Evolutionary conservation across 106 monocot genomes (phyloP).

Genomic region (Dactylorhiza incarnata): DNA sequence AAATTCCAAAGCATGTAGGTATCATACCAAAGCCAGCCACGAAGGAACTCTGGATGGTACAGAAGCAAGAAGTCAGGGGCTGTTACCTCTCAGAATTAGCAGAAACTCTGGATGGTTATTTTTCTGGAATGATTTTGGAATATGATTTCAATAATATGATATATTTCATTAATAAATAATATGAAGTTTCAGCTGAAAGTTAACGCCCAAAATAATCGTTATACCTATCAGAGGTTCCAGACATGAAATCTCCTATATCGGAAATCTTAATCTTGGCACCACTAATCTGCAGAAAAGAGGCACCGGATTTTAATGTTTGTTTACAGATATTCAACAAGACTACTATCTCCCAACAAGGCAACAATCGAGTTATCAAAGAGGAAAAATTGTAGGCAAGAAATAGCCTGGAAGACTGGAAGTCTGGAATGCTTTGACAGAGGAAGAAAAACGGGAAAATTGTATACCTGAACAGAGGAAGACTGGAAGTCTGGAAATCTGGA

Average conservation of each 20-base stretch:
- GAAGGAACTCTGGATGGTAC: background rate
- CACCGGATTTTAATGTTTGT: background rate
- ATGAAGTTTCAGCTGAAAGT: background rate
- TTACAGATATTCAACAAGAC: background rate
- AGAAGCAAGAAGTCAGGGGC: background rate
- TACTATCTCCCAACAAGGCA: background rate
- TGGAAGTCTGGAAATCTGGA: too few species aligned
- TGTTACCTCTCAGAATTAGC: conserved; percentile 43
- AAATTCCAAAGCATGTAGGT: too few species aligned
- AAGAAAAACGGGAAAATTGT: too few species aligned
- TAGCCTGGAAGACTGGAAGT: too few species aligned
- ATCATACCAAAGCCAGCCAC: too few species aligned
- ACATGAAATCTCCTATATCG: conserved; percentile 91
- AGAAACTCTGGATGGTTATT: conserved; percentile 63
- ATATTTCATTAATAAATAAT: background rate
- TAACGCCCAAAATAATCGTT: background rate
- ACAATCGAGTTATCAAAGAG: too few species aligned
- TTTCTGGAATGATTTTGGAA: conserved; percentile 30
- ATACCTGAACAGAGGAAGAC: too few species aligned
- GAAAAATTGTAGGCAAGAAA: too few species aligned
- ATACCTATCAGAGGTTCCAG: conserved; percentile 90
- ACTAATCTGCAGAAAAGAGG: conserved; percentile 23
- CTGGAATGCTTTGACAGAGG: too few species aligned
- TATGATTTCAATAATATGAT: background rate
- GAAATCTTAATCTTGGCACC: conserved; percentile 98